Conservation (phyloP, 192 early-diverging fungal species). For the Backusella tarrabulga region DNA sequence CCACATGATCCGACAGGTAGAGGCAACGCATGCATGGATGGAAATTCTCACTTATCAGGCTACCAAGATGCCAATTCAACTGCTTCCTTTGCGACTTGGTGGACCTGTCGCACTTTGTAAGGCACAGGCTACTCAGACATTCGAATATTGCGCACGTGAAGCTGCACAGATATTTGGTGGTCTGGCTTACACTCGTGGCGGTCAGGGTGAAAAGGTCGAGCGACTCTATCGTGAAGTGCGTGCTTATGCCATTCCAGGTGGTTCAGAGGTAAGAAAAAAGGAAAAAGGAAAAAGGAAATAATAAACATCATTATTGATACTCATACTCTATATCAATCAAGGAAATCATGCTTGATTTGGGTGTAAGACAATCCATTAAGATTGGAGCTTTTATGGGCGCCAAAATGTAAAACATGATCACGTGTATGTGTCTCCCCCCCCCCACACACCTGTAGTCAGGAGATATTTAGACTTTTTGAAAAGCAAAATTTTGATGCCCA, state of each 20-base stretch:
- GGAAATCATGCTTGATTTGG: conserved; percentile 85
- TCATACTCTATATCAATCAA: neutral
- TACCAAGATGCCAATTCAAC: conserved; percentile 56
- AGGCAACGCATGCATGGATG: conserved; percentile 84
- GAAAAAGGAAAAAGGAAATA: conserved; percentile 63
- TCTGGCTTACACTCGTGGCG: conserved; percentile 71
- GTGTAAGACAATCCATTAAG: conserved; percentile 76
- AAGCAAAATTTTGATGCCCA: too few species aligned
- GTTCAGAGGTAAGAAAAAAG: conserved; percentile 78
- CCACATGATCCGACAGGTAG: conserved; percentile 80
- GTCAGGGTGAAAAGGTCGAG: conserved; percentile 73
- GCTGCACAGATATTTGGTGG: conserved; percentile 90
- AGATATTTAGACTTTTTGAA: too few species aligned
- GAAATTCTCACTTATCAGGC: conserved; percentile 77
- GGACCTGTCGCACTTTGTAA: conserved; percentile 86
- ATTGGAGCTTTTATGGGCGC: conserved; percentile 67
- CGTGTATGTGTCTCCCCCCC: neutral
- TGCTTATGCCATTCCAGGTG: conserved; percentile 83
- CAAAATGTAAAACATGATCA: conserved; percentile 39
- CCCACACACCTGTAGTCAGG: too few species aligned
- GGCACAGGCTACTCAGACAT: conserved; percentile 80
- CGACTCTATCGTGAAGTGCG: conserved; percentile 83
- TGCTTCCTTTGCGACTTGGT: conserved; percentile 72
- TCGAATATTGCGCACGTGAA: conserved; percentile 86
- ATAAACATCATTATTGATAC: conserved; percentile 49